Evolutionary conservation across 1,284 basidiomycete genomes (phyloP), one percentile per base, ranked within the genome.

Genomic region (Sanghuangporus weigelae): DNA sequence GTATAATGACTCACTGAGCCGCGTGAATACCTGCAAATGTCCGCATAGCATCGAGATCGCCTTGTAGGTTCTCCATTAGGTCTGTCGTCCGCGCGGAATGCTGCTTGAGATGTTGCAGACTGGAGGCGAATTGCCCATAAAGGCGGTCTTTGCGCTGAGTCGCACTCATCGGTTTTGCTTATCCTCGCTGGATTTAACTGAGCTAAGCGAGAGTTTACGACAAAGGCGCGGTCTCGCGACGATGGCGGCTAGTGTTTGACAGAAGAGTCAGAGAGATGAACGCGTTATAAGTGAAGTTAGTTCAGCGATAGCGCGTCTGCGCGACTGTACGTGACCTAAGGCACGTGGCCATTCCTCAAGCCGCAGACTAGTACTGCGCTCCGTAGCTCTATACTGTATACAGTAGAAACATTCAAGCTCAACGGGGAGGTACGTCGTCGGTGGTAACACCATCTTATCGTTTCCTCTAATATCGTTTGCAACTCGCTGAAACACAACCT

Each of bases 141-240:
- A 89, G 82, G 55, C 86, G 76, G 69, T 90, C 88, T 72, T 90
- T 90, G 38, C 87, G 82, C 67, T 87, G 86, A 0, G 85, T 86
- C 3, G 88, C 87, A 69, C 80, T 85, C 10, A 81, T 83, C 21
- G 31, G 6, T 10, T n/a, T 31, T n/a, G n/a, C 3, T 12, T 16
- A 16, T 19, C 26, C 26, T 31, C 26, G 26, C 2, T 31, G 26
- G 26, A 31, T 31, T 5, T 31, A 31, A 31, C 26, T 3, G 26
- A 7, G 0, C 21, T 4, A 16, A 50, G 48, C 4, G 23, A 3
- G 2, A n/a, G 5, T 26, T 6, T 7, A 10, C 51, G 31, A 3
- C 3, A 35, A 53, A n/a, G 12, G 11, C 51, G 23, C 23, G 2
- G 26, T 31, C 26, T 31, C 2, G 26, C 26, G 26, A 4, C 26